Percentiles rank a stretch among this genome's conserved stretches.
These are phyloP conservation scores for Herpetomonas samuelpessoai DNA, from an alignment of 208 protist species.

Conservation along the genomic window DNA sequence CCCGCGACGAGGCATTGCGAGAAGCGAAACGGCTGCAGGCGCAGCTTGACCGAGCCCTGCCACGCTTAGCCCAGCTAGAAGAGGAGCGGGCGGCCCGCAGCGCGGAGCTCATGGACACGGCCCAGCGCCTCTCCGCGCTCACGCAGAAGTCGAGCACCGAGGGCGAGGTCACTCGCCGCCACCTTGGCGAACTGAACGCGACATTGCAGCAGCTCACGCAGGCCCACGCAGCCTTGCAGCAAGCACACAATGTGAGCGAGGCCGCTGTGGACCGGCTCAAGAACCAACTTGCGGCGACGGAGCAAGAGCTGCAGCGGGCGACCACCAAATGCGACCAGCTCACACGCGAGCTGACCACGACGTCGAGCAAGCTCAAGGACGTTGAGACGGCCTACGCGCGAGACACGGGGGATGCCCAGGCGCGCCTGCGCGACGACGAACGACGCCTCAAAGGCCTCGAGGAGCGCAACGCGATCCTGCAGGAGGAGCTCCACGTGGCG, in stretches of 20 bases:
- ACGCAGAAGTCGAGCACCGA: conserved; percentile 33
- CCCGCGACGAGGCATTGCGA: conserved; percentile 24
- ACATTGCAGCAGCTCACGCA: conserved; percentile 39
- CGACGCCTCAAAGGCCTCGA: conserved; percentile 30
- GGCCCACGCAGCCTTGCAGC: conserved; percentile 31
- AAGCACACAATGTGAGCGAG: conserved; percentile 31
- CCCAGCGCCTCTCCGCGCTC: conserved; percentile 50
- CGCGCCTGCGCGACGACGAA: conserved; percentile 30
- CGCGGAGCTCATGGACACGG: conserved; percentile 56
- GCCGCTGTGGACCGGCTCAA: conserved; percentile 35
- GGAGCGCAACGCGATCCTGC: conserved; percentile 25
- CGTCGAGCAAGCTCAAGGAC: conserved; percentile 26
- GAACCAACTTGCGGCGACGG: conserved; percentile 20
- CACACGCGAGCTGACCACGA: conserved; percentile 22
- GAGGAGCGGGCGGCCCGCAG: conserved; percentile 40
- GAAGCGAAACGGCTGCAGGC: conserved; percentile 31
- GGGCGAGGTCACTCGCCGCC: conserved; percentile 39
- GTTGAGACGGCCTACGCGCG: conserved; percentile 30
- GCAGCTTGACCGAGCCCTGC: conserved; percentile 42
- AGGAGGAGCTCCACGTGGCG: conserved; percentile 25
- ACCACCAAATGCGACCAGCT: conserved; percentile 18
- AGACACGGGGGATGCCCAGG: conserved; percentile 26
- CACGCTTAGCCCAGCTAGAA: conserved; percentile 53
- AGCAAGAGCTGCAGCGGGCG: conserved; percentile 34
- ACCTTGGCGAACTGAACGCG: conserved; percentile 41